A percentile compares a stretch with the other conserved stretches of the same genome.
These are phyloP conservation scores for Pythium pyrilobum DNA, from an alignment of 352 stramenopile species.

Conservation along the genomic window DNA sequence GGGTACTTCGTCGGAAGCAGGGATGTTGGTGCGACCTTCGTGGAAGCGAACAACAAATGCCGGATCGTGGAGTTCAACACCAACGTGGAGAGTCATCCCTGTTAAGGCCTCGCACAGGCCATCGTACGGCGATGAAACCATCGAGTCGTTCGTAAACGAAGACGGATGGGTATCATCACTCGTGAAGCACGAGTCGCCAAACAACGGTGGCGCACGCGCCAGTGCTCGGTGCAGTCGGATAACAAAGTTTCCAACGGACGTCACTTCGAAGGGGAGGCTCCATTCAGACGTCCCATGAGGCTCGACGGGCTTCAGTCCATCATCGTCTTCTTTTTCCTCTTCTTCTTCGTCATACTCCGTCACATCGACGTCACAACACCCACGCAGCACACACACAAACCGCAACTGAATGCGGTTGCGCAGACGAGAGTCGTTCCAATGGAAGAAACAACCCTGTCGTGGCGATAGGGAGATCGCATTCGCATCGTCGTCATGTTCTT, in stretches of 20 bases:
- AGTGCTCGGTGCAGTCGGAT: slow-evolving; percentile 63
- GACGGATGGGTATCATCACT: slow-evolving; percentile 24
- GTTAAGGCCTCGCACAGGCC: slow-evolving; percentile 10
- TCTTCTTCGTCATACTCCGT: not conserved
- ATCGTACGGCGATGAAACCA: slow-evolving; percentile 11
- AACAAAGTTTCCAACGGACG: slow-evolving; percentile 76
- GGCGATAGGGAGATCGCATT: slow-evolving; percentile 38
- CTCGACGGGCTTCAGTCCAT: not conserved
- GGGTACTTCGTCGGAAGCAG: not conserved
- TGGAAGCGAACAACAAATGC: slow-evolving; percentile 32
- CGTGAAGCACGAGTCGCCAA: slow-evolving; percentile 10
- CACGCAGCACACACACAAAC: slow-evolving; percentile 34
- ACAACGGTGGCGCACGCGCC: slow-evolving; percentile 23
- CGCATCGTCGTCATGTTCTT: slow-evolving; percentile 39
- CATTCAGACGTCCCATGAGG: slow-evolving; percentile 45
- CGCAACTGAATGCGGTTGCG: slow-evolving; percentile 65
- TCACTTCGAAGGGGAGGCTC: slow-evolving; percentile 75
- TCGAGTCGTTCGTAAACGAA: not conserved
- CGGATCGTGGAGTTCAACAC: slow-evolving; percentile 75
- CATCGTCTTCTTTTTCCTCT: not conserved
- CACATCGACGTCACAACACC: not conserved
- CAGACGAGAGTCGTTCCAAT: slow-evolving; percentile 67
- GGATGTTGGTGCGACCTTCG: slow-evolving; percentile 4
- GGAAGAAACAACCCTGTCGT: slow-evolving; percentile 67
- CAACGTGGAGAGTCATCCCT: slow-evolving; percentile 47